A percentile compares a stretch with the other conserved stretches of the same genome.
These are phyloP conservation scores for Collariella sp. DNA, from an alignment of 495 filamentous ascomycete species.

Conservation along the genomic window DNA sequence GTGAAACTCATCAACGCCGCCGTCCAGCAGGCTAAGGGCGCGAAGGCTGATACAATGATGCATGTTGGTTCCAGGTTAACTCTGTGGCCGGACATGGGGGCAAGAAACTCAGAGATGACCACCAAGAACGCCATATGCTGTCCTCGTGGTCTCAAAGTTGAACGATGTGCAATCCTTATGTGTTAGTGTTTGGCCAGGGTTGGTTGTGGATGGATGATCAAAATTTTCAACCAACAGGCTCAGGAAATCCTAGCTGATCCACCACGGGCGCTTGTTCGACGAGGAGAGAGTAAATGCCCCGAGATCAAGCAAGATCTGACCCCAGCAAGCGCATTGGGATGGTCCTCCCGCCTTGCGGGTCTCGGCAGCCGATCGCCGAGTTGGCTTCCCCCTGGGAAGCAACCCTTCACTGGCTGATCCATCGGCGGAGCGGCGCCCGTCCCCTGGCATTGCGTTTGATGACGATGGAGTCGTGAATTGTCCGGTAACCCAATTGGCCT, in stretches of 20 bases:
- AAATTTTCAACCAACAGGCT: not conserved
- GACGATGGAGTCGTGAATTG: not conserved
- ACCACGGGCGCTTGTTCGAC: not conserved
- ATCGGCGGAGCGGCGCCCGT: not conserved
- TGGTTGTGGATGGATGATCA: not conserved
- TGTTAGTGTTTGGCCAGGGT: not conserved
- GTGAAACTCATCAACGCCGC: too few species aligned
- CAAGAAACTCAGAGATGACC: not conserved
- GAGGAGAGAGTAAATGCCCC: not conserved
- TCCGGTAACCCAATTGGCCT: not conserved
- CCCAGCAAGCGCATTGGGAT: constrained; percentile 4
- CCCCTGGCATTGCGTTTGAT: not conserved
- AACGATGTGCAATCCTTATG: too few species aligned
- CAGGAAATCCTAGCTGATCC: not conserved
- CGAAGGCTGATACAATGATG: not conserved
- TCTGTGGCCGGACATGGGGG: too few species aligned
- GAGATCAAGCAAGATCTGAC: constrained; percentile 12
- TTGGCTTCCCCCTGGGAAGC: not conserved
- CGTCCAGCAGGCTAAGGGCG: not conserved
- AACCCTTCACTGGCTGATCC: not conserved
- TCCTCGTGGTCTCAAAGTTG: not conserved
- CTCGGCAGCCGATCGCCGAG: constrained; percentile 7
- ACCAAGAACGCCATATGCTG: constrained; percentile 11
- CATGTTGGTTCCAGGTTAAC: constrained; percentile 7
- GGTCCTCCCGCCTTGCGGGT: constrained; percentile 3